Evolutionary conservation across 148 eudicot genomes (phyloP), one percentile per base, ranked within the genome.

Genomic region (Oxyria digyna): DNA sequence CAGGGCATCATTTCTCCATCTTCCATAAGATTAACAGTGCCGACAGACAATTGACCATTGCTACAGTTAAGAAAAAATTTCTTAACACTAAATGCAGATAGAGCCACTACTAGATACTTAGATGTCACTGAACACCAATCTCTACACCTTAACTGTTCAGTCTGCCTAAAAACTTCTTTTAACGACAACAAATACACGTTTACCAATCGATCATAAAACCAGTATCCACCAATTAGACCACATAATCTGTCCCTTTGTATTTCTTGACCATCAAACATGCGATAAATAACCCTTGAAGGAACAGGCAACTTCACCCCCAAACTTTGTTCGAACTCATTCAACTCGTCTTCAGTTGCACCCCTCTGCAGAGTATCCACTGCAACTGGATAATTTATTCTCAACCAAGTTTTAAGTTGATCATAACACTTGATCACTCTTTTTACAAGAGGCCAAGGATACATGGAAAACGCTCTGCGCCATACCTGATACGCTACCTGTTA

Each of bases 151-250:
- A 81, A 42, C 17, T 23, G 42, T 74, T 52, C 75, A 32, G 97
- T 86, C 57, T 64, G 79, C n/a, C 3, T 6, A 3, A 81, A 66
- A 32, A 79, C 74, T 62, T 62, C 69, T 49, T 55, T 64, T 66
- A 91, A 27, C 21, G 97, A 85, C 69, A 88, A 77, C 71, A 94
- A 72, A 76, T 14, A 78, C 50, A 94, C 96, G 78, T 94, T 88
- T 43, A 84, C 87, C 37, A 65, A 10, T 65, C 75, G 81, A 21
- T 79, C 75, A 74, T 82, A 91, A 43, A 84, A 74, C n/a, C 79
- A 71, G 79, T 90, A 94, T 43, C 99, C 97, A 71, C 99, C 97
- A 43, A 94, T 88, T 20, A 91, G 87, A 55, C 99, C 99, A 67
- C 78, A 72, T 21, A 83, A 65, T 31, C 74, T 71, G 29, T 63